Conservation (phyloP, 1,139 yeast species). For the Sugiyamaella novakii region DNA sequence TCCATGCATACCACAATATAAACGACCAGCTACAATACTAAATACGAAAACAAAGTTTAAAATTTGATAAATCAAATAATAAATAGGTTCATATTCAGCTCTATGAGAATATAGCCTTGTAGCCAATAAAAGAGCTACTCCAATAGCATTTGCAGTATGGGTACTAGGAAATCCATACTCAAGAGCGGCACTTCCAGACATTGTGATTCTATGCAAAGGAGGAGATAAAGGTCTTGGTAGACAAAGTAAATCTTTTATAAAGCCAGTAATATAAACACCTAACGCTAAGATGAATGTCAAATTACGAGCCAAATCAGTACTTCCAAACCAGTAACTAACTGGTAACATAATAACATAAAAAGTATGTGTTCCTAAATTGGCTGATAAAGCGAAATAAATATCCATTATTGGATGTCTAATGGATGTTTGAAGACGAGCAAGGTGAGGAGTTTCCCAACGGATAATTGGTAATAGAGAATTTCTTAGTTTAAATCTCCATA, state of each 20-base stretch:
- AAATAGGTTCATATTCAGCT: slow-evolving; percentile 20
- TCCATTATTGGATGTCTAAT: slow-evolving; percentile 61
- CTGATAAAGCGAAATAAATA: slow-evolving; percentile 81
- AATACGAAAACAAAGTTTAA: slow-evolving; percentile 53
- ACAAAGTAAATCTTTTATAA: slow-evolving; percentile 79
- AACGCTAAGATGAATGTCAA: slow-evolving; percentile 76
- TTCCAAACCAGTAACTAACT: slow-evolving; percentile 82
- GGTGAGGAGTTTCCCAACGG: slow-evolving; percentile 63
- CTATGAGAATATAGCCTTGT: slow-evolving; percentile 26
- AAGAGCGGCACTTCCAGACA: slow-evolving; percentile 83
- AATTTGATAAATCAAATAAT: slow-evolving; percentile 27
- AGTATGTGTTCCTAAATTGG: slow-evolving; percentile 90
- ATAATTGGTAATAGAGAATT: slow-evolving; percentile 59
- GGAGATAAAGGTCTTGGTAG: slow-evolving; percentile 93
- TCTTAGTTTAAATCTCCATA: slow-evolving; percentile 61
- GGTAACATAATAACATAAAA: slow-evolving; percentile 91
- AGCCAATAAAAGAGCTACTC: slow-evolving; percentile 60
- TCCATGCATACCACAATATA: slow-evolving; percentile 99
- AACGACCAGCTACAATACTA: slow-evolving; percentile 74
- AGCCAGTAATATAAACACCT: slow-evolving; percentile 81
- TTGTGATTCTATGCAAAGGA: slow-evolving; percentile 84
- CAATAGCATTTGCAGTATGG: slow-evolving; percentile 91
- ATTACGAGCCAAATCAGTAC: slow-evolving; percentile 57
- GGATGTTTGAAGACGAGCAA: slow-evolving; percentile 59
- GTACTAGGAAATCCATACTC: slow-evolving; percentile 96